Evolutionary conservation across 305 asterid genomes (phyloP).

Genomic region (Fraxinus platypoda): DNA sequence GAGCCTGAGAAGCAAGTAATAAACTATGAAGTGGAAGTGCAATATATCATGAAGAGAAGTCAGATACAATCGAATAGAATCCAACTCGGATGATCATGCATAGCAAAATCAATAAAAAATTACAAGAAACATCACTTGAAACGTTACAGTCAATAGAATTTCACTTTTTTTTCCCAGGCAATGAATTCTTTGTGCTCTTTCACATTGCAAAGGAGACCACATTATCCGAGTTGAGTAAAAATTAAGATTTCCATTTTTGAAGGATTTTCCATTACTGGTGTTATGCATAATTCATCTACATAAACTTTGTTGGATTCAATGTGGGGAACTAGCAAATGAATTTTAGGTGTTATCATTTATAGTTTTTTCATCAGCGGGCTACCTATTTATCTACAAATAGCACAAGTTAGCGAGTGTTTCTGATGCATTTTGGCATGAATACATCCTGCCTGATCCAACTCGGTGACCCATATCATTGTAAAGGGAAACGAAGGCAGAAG

Average conservation of each 20-base stretch:
- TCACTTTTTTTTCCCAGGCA: neutral
- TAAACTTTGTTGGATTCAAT: slow-evolving; percentile 1
- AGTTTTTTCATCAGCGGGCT: neutral
- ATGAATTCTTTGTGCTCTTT: neutral
- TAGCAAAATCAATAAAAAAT: neutral
- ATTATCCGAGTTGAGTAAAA: neutral
- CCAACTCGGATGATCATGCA: neutral
- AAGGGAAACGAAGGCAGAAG: slow-evolving; percentile 1
- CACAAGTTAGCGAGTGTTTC: neutral
- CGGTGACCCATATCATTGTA: neutral
- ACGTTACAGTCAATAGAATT: neutral
- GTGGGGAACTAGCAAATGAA: slow-evolving; percentile 9
- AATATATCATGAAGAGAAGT: slow-evolving; percentile 14
- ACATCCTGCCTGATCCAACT: slow-evolving; percentile 19
- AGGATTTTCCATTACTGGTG: neutral
- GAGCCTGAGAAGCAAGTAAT: slow-evolving; percentile 61
- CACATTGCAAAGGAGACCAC: neutral
- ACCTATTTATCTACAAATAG: neutral
- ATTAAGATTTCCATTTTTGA: slow-evolving; percentile 1
- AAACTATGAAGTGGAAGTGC: slow-evolving; percentile 10
- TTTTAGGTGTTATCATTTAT: slow-evolving; percentile 3
- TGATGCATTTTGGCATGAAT: neutral
- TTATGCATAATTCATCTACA: slow-evolving; percentile 12
- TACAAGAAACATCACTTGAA: neutral
- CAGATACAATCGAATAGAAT: neutral